Percentiles rank a stretch among this genome's conserved stretches.
Evolutionary conservation across 2,329 filamentous ascomycete genomes (phyloP).

Genomic region (Verticillium longisporum): DNA sequence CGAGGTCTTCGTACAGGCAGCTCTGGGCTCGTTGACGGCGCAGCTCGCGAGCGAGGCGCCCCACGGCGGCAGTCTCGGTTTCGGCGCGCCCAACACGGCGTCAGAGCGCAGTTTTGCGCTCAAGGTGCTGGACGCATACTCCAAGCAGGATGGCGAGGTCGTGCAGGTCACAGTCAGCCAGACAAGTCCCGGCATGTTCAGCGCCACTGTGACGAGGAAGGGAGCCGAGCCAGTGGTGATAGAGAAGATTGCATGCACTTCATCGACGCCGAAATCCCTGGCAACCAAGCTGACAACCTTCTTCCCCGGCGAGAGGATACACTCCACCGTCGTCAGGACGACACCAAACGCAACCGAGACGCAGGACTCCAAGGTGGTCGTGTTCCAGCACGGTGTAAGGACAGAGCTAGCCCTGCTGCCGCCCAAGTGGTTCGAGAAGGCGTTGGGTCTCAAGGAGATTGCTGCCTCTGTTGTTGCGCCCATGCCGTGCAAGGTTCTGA

Average conservation of each 20-base stretch:
- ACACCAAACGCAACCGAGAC: conserved; percentile 35
- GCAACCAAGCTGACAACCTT: conserved; percentile 56
- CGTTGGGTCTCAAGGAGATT: conserved; percentile 73
- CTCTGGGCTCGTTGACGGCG: conserved; percentile 44
- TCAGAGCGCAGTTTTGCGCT: conserved; percentile 42
- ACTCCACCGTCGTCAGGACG: conserved; percentile 62
- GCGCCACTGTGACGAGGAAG: conserved; percentile 36
- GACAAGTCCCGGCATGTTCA: conserved; percentile 38
- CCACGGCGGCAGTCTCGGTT: conserved; percentile 48
- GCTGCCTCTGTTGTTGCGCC: conserved; percentile 81
- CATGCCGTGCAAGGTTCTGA: conserved; percentile 95
- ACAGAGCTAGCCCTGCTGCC: conserved; percentile 49
- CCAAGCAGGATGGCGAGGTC: conserved; percentile 57
- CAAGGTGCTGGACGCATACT: conserved; percentile 53
- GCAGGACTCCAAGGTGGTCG: conserved; percentile 57
- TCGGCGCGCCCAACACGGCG: conserved; percentile 35
- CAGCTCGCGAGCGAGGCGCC: conserved; percentile 16
- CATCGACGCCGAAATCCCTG: conserved; percentile 27
- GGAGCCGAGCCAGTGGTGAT: conserved; percentile 33
- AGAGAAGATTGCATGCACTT: conserved; percentile 11
- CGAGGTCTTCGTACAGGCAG: conserved; percentile 82
- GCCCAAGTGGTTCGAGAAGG: conserved; percentile 81
- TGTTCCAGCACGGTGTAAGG: conserved; percentile 67
- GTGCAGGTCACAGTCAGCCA: conserved; percentile 45
- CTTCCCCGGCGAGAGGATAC: conserved; percentile 73